phyloP scores from a whole-genome alignment of 208 protist species.

The Novymonas esmeraldas region DNA sequence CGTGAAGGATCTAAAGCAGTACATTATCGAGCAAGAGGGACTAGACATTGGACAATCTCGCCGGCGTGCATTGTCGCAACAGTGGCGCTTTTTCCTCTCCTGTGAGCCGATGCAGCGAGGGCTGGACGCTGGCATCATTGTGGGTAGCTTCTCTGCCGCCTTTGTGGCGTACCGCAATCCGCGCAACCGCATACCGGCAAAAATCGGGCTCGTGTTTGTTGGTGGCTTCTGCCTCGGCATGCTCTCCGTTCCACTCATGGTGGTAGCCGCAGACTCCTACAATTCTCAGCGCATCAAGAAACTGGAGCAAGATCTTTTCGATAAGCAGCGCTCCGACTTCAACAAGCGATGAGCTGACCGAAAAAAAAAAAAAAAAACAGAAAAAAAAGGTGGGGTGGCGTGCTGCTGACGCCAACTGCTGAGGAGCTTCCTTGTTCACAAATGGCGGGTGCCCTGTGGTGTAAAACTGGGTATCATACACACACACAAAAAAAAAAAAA shows the following conservation, averaged over 20 bases:
- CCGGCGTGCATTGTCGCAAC: constrained; percentile 62
- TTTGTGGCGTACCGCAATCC: constrained; percentile 61
- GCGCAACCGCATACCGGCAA: constrained; percentile 59
- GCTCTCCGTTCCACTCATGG: constrained; percentile 66
- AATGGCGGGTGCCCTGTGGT: too few species aligned
- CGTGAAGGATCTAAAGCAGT: constrained; percentile 75
- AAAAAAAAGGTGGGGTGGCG: not conserved
- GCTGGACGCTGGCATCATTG: constrained; percentile 81
- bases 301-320: constrained; percentile 76
- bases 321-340: constrained; percentile 75
- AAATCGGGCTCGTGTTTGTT: constrained; percentile 69
- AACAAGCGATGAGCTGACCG: constrained; percentile 32
- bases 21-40: constrained; percentile 86
- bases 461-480: not conserved
- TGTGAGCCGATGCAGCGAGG: constrained; percentile 86
- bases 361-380: not conserved
- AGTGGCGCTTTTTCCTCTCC: constrained; percentile 87
- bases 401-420: too few species aligned
- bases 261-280: constrained; percentile 65
- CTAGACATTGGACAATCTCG: constrained; percentile 71
- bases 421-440: too few species aligned
- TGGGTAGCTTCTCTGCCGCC: constrained; percentile 73
- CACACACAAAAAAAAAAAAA: not conserved
- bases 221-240: constrained; percentile 75
- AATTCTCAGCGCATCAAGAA: constrained; percentile 77